phyloP scores from a whole-genome alignment of 768 basidiomycete species.

The Chalciporus sphaerocephalus region DNA sequence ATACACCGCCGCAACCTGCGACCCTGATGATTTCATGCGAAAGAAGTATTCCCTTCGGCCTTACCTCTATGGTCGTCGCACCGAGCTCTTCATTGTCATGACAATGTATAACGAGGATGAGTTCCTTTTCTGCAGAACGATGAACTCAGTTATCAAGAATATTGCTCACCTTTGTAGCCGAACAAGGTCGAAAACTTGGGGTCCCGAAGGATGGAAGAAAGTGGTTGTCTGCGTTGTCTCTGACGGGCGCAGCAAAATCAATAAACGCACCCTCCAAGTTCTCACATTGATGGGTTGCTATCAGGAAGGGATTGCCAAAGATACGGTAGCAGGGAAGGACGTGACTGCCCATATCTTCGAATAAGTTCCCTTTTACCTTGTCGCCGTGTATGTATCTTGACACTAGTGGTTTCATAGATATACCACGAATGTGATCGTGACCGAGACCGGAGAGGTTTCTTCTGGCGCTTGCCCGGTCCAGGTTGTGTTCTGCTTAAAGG shows the following conservation, averaged over 20 bases:
- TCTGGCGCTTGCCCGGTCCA: conserved; percentile 77
- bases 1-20: conserved; percentile 86
- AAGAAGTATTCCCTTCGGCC: conserved; percentile 75
- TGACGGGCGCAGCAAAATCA: conserved; percentile 81
- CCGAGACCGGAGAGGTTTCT: conserved; percentile 75
- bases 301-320: conserved; percentile 87
- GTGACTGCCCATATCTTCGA: conserved; percentile 94
- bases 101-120: conserved; percentile 97
- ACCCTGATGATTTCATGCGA: conserved; percentile 83
- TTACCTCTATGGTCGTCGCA: conserved; percentile 73
- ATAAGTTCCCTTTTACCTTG: conserved; percentile 38
- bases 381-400: not conserved
- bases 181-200: conserved; percentile 73
- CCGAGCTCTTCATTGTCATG: conserved; percentile 93
- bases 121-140: conserved; percentile 69
- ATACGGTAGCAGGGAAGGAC: conserved; percentile 83
- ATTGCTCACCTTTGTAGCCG: conserved; percentile 73
- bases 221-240: conserved; percentile 86
- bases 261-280: conserved; percentile 88
- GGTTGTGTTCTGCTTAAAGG: conserved; percentile 87
- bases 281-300: conserved; percentile 82
- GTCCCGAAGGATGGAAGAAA: conserved; percentile 87
- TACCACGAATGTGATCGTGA: conserved; percentile 74
- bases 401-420: conserved; percentile 42
- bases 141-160: conserved; percentile 90